These are phyloP conservation scores for Aspergillus sp. DNA, from an alignment of 2,329 filamentous ascomycete species.

Conservation along the genomic window DNA sequence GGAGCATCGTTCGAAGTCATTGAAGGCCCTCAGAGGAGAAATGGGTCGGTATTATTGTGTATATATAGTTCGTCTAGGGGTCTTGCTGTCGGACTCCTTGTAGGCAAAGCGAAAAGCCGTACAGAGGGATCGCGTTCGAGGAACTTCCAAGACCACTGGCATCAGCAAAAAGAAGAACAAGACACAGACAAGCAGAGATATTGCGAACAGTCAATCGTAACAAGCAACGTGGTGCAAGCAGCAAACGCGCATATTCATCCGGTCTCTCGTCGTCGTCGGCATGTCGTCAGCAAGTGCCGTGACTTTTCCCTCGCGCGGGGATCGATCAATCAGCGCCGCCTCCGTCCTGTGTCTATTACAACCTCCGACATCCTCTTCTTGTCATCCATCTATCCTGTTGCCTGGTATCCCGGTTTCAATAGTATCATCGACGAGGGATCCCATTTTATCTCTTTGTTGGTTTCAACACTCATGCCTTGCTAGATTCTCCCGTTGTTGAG, in stretches of 20 bases:
- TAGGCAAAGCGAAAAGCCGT: background rate
- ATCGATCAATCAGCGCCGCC: too few relatives aligned
- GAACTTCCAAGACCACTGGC: conserved; percentile 3
- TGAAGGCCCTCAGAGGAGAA: conserved; percentile 3
- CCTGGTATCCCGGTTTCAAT: conserved; percentile 7
- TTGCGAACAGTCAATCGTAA: background rate
- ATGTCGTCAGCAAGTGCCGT: background rate
- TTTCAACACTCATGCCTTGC: too few relatives aligned
- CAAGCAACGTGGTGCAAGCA: background rate
- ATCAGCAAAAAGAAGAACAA: conserved; percentile 4
- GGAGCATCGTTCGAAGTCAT: conserved; percentile 23
- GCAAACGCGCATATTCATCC: background rate
- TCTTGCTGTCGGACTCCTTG: background rate
- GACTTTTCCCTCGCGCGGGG: background rate
- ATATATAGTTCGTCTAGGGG: background rate
- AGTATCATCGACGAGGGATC: too few relatives aligned
- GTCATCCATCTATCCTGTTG: conserved; percentile 14
- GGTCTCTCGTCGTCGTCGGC: background rate
- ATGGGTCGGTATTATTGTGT: background rate
- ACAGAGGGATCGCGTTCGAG: background rate
- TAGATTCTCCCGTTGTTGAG: too few relatives aligned
- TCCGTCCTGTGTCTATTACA: background rate
- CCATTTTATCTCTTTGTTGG: background rate
- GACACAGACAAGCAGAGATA: background rate
- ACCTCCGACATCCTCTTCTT: conserved; percentile 2